These are phyloP conservation scores for Corchorus capsularis DNA, from an alignment of 345 rosid genomes.

Conservation along the genomic window DNA sequence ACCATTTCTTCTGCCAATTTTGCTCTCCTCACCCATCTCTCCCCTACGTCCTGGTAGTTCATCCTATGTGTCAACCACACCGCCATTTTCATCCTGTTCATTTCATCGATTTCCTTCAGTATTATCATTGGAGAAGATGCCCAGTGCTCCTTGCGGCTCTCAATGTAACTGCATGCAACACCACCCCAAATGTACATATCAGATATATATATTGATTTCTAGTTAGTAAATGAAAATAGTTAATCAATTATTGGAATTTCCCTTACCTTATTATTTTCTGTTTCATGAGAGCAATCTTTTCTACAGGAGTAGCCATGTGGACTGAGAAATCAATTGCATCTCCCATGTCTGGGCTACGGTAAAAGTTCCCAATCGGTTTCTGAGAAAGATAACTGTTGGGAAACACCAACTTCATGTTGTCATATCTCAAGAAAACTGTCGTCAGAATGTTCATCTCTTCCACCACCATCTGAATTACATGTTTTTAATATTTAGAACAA, in stretches of 20 bases:
- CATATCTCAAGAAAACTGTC: constrained; percentile 76
- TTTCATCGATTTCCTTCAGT: constrained; percentile 51
- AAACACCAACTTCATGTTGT: constrained; percentile 64
- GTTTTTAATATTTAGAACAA: neutral
- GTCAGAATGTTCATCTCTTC: constrained; percentile 97
- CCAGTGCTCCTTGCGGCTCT: constrained; percentile 81
- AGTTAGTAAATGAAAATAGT: too few species aligned
- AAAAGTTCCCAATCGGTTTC: constrained; percentile 70
- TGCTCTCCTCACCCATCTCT: constrained; percentile 59
- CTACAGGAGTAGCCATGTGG: constrained; percentile 72
- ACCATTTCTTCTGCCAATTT: constrained; percentile 66
- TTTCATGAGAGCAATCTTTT: constrained; percentile 54
- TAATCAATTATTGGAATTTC: too few species aligned
- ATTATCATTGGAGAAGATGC: constrained; percentile 51
- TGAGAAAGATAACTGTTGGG: constrained; percentile 70
- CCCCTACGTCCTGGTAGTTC: constrained; percentile 67
- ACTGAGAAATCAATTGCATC: constrained; percentile 70
- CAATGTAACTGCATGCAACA: constrained; percentile 58
- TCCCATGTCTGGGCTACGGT: constrained; percentile 93
- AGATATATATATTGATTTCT: too few species aligned
- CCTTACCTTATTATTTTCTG: constrained; percentile 71
- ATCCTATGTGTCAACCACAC: constrained; percentile 70
- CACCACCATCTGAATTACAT: constrained; percentile 42
- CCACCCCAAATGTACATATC: too few species aligned
- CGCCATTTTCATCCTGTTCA: constrained; percentile 52